These are phyloP conservation scores for Bacterosira constricta DNA, from an alignment of 108 stramenopile species.

Conservation along the genomic window DNA sequence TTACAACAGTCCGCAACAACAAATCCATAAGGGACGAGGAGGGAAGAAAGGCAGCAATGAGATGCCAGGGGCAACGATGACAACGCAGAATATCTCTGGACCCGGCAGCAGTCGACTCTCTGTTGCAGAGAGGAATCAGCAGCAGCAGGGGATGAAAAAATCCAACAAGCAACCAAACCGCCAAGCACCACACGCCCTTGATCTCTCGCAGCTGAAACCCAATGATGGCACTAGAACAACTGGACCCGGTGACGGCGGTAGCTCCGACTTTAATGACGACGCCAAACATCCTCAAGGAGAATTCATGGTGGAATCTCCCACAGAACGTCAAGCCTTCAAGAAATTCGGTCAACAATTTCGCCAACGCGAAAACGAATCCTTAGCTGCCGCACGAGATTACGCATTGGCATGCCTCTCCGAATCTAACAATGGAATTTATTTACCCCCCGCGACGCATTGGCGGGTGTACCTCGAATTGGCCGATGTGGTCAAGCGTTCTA, in stretches of 20 bases:
- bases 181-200: background rate
- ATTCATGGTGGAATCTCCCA: conserved; percentile 28
- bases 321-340: conserved; percentile 52
- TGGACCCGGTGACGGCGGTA: background rate
- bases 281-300: conserved; percentile 6
- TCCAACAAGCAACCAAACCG: background rate
- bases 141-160: background rate
- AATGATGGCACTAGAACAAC: too few relatives aligned
- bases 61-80: background rate
- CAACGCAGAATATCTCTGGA: background rate
- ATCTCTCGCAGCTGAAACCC: background rate
- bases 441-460: conserved; percentile 76
- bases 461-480: conserved; percentile 83
- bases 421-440: conserved; percentile 36
- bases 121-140: conserved; percentile 4
- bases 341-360: conserved; percentile 73
- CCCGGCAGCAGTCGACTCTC: background rate
- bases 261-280: background rate
- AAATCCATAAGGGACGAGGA: too few relatives aligned
- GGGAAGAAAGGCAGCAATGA: background rate
- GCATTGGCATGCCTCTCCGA: conserved; percentile 48
- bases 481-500: conserved; percentile 80
- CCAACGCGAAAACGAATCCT: conserved; percentile 54
- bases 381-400: conserved; percentile 61
- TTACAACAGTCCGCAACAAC: too few relatives aligned